A percentile compares a stretch with the other conserved stretches of the same genome.
These are phyloP conservation scores for Curvularia eragrostidis DNA, from an alignment of 2,329 filamentous ascomycete species.

Conservation along the genomic window DNA sequence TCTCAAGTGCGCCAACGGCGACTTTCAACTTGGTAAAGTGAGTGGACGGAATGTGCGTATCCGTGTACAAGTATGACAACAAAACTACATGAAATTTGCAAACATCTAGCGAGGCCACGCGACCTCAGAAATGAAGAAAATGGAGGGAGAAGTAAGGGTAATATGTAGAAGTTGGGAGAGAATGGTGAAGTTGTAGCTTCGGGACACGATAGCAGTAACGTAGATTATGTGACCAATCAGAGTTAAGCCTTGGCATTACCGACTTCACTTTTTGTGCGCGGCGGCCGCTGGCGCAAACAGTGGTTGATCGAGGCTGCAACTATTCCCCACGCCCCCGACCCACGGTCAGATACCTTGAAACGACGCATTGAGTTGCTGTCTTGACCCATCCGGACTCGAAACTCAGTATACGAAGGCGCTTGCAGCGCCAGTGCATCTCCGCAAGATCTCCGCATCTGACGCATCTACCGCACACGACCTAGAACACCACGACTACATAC, in stretches of 20 bases:
- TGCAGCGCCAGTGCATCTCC: constrained; percentile 11
- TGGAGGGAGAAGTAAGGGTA: constrained; percentile 8
- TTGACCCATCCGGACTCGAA: background rate
- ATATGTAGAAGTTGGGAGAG: constrained; percentile 20
- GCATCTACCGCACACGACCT: constrained; percentile 16
- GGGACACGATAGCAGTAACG: constrained; percentile 40
- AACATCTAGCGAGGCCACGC: constrained; percentile 5
- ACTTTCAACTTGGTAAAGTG: constrained; percentile 21
- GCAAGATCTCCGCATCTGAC: constrained; percentile 20
- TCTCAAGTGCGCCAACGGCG: constrained; percentile 26
- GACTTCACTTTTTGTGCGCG: constrained; percentile 33
- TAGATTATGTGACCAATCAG: constrained; percentile 36
- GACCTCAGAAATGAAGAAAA: constrained; percentile 12
- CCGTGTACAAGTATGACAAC: constrained; percentile 18
- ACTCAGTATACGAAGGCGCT: background rate
- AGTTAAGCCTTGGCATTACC: constrained; percentile 31
- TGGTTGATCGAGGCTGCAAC: constrained; percentile 21
- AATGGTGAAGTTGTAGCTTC: constrained; percentile 21
- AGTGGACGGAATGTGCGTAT: constrained; percentile 28
- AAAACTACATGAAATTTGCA: constrained; percentile 24
- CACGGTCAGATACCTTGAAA: background rate
- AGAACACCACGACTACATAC: constrained; percentile 8
- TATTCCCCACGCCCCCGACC: constrained; percentile 5
- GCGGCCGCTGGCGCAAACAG: constrained; percentile 2
- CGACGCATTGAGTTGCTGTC: constrained; percentile 34